Evolutionary conservation across 1,139 yeast genomes (phyloP).

Genomic region (Williopsis jadinii): DNA sequence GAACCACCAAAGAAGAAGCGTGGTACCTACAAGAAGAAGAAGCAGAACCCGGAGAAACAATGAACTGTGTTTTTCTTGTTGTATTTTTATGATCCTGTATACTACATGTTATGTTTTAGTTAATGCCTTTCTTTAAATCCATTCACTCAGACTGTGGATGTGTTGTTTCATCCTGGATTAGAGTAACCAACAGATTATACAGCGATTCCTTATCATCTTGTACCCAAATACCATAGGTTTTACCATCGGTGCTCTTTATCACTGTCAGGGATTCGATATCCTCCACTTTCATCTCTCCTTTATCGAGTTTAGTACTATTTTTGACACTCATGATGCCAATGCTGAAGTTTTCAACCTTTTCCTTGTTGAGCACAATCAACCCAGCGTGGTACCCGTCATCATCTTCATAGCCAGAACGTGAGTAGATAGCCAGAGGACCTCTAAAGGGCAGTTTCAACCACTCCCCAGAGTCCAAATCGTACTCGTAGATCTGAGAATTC

Average conservation of each 20-base stretch:
- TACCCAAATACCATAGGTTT: constrained; percentile 85
- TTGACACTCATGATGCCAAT: constrained; percentile 66
- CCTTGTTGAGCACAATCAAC: constrained; percentile 67
- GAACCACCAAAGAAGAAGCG: constrained; percentile 23
- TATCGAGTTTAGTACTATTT: constrained; percentile 31
- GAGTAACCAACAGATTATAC: constrained; percentile 50
- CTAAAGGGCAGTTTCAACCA: constrained; percentile 80
- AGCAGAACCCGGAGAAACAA: no score
- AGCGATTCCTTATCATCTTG: constrained; percentile 71
- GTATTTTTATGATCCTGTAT: no score
- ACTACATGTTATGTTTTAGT: no score
- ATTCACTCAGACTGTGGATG: not conserved
- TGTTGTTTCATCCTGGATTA: constrained; percentile 26
- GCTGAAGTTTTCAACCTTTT: constrained; percentile 69
- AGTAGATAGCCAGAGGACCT: constrained; percentile 77
- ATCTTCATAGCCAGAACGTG: constrained; percentile 40
- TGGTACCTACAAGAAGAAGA: constrained; percentile 25
- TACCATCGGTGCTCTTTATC: constrained; percentile 67
- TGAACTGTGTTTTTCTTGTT: no score
- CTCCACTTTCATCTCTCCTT: constrained; percentile 64
- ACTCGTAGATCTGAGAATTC: constrained; percentile 61
- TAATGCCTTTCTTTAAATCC: no score
- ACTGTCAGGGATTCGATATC: constrained; percentile 76
- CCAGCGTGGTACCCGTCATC: constrained; percentile 58
- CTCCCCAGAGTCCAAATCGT: constrained; percentile 44